These are phyloP conservation scores for Exophiala spinifera DNA, from an alignment of 2,329 filamentous ascomycete species.

Conservation along the genomic window DNA sequence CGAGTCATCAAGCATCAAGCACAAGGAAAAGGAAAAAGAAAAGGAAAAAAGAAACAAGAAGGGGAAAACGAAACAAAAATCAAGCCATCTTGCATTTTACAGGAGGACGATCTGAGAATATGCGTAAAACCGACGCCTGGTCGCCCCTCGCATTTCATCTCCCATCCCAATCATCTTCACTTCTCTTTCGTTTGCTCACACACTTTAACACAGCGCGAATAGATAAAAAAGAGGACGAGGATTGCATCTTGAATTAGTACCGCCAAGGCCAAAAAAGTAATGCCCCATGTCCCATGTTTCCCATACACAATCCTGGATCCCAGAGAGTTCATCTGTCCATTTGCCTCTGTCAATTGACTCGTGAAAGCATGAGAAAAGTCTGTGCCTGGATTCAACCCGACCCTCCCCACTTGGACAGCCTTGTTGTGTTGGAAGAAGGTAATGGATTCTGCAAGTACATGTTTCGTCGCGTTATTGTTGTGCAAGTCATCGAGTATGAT, in stretches of 20 bases:
- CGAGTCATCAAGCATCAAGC: conserved; percentile 10
- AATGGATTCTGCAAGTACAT: neutral
- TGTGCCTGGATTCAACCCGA: conserved; percentile 7
- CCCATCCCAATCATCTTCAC: neutral
- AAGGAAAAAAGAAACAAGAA: too few relatives aligned
- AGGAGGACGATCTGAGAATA: conserved; percentile 9
- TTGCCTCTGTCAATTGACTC: conserved; percentile 1
- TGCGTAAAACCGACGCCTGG: conserved; percentile 5
- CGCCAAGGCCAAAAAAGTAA: conserved; percentile 15
- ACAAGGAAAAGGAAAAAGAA: neutral
- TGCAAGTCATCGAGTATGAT: neutral
- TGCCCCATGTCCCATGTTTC: conserved; percentile 5
- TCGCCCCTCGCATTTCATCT: neutral
- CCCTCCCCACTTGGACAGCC: neutral
- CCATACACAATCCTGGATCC: conserved; percentile 11
- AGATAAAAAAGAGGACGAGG: conserved; percentile 3
- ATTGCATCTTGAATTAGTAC: conserved; percentile 11
- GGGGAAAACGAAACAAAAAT: neutral
- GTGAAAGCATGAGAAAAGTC: conserved; percentile 13
- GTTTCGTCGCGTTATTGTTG: conserved; percentile 4
- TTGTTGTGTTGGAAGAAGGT: neutral
- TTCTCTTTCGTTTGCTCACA: conserved; percentile 6
- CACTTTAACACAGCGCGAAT: conserved; percentile 11
- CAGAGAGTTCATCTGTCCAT: conserved; percentile 7
- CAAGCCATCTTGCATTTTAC: conserved; percentile 17